A percentile compares a stretch with the other conserved stretches of the same genome.
These are phyloP conservation scores for Theileria annulata DNA, from an alignment of 169 alveolate species.

Conservation along the genomic window DNA sequence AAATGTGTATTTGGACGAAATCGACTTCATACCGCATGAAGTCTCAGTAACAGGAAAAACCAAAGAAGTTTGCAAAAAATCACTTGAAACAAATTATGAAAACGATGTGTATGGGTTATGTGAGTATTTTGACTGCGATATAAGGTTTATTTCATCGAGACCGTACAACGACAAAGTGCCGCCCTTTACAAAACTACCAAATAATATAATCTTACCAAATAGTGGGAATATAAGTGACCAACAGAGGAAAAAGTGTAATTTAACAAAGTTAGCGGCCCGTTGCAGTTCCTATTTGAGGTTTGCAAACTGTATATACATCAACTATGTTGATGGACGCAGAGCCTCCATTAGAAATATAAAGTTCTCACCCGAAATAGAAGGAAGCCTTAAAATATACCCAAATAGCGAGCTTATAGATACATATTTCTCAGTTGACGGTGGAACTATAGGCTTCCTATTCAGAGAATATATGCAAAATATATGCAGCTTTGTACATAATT, in stretches of 20 bases:
- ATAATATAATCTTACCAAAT: not conserved
- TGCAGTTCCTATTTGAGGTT: constrained; percentile 50
- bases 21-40: constrained; percentile 48
- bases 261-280: constrained; percentile 39
- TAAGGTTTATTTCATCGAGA: constrained; percentile 3
- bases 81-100: constrained; percentile 13
- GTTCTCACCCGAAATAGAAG: not conserved
- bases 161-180: not conserved
- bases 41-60: not conserved
- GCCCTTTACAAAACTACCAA: not conserved
- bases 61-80: not conserved
- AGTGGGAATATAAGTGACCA: not conserved
- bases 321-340: not conserved
- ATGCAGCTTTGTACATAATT: constrained; percentile 57
- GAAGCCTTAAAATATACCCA: not conserved
- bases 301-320: constrained; percentile 50
- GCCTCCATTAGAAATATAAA: not conserved
- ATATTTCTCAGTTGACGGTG: constrained; percentile 20
- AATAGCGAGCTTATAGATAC: constrained; percentile 17
- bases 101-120: constrained; percentile 34
- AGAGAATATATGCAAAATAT: constrained; percentile 21
- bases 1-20: constrained; percentile 41
- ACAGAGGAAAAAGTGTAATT: constrained; percentile 6
- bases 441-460: constrained; percentile 16
- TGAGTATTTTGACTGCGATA: constrained; percentile 30